Evolutionary conservation across 352 stramenopile genomes (phyloP), one percentile per base, ranked within the genome.

Genomic region (Globisporangium orthogonon): DNA sequence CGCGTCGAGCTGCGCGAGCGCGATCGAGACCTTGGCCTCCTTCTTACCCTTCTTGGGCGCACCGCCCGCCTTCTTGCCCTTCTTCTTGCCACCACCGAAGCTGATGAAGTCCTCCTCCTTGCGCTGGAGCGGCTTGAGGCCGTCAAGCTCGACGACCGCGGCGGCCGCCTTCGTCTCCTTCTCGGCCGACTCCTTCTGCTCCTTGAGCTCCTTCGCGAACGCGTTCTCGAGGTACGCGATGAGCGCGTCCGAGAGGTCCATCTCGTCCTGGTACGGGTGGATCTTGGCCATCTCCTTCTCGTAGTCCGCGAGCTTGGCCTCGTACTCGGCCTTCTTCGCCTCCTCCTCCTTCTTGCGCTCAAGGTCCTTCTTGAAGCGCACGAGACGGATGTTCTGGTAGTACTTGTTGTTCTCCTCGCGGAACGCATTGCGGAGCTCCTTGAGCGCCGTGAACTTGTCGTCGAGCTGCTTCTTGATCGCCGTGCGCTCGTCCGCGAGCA

Each of bases 241-340:
- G 13, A 99, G 78, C 48, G 93, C 96, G 60, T 98, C 93, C 62
- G 94, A 98, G 7, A 99, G 76, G 64, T 95, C 89, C 78, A 98
- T 95, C 66, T 99, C 94, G 63, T 98, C 91, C 74, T 98, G 94
- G 71, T 97, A 98, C 37, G 94, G 93, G 72, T 96, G 93, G 70
- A 98, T 97, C 76, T 98, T 97, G 58, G 89, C 71, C 71, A 98
- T 91, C 67, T 98, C 95, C 65, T 96, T 89, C 66, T 98, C 93
- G 71, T 98, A 98, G 60, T 97, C 80, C n/a, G 96, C 86, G 61
- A 98, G 86, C 74, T 98, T 98, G 64, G 93, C 89, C 50, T 97
- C 93, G 58, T 96, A 95, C 60, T 97, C 82, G 45, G 81, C 74
- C 60, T 87, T 84, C 60, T 84, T 84, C 31, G 56, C 68, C 31